Percentiles rank a stretch among this genome's conserved stretches.
Conservation (phyloP, 2,329 filamentous ascomycete species). For the Fusarium sp. region DNA sequence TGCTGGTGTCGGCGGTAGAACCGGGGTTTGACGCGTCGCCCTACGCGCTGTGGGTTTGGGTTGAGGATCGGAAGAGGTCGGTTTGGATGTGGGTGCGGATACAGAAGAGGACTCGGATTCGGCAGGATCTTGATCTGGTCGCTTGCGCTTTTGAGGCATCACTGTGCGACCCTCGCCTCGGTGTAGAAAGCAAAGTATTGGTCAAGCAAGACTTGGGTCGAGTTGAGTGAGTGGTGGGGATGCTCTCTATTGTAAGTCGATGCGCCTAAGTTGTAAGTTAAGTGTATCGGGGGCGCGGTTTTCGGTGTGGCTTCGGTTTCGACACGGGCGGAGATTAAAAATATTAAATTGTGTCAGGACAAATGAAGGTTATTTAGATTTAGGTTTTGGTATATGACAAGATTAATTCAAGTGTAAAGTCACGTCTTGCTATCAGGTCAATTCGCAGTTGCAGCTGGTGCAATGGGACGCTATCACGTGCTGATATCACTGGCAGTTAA, state of each 20-base stretch:
- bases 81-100: constrained; percentile 10
- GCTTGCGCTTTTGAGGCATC: constrained; percentile 57
- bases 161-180: constrained; percentile 38
- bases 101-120: constrained; percentile 17
- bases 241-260: neutral
- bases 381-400: neutral
- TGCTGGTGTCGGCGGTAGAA: constrained; percentile 49
- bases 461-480: constrained; percentile 40
- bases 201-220: neutral
- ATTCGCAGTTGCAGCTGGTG: neutral
- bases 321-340: neutral
- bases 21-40: constrained; percentile 57
- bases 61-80: constrained; percentile 23
- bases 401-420: neutral
- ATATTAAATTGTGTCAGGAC: neutral
- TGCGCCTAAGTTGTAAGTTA: constrained; percentile 1
- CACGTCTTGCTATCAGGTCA: neutral
- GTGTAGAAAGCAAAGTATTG: neutral
- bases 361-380: neutral
- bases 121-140: constrained; percentile 47
- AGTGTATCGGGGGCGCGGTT: neutral
- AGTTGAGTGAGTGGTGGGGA: neutral
- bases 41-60: constrained; percentile 51
- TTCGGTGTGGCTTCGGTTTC: neutral
- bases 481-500: neutral